Conservation (phyloP, 2,329 filamentous ascomycete species). For the Niveomyces coronatus region DNA sequence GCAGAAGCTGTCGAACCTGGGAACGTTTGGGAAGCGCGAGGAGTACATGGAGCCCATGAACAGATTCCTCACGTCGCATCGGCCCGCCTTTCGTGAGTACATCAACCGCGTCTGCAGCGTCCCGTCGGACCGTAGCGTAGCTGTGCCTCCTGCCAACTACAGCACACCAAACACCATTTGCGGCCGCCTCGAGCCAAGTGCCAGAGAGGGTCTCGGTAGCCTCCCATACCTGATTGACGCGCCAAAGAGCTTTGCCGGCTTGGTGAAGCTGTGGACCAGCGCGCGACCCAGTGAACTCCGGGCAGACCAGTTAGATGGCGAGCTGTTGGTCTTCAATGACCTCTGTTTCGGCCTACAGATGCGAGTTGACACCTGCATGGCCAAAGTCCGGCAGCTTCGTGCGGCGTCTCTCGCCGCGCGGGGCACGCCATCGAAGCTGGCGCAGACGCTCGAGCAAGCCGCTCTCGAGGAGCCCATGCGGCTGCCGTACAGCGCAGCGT, state of each 20-base stretch:
- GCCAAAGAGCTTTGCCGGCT: conserved; percentile 69
- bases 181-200: conserved; percentile 65
- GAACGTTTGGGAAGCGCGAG: conserved; percentile 87
- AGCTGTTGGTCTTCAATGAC: conserved; percentile 42
- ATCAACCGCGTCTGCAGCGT: conserved; percentile 82
- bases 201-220: conserved; percentile 84
- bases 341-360: conserved; percentile 40
- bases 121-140: conserved; percentile 55
- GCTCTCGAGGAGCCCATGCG: conserved; percentile 21
- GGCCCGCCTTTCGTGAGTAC: conserved; percentile 74
- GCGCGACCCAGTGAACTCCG: conserved; percentile 30
- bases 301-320: conserved; percentile 30
- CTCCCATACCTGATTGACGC: conserved; percentile 90
- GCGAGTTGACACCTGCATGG: conserved; percentile 41
- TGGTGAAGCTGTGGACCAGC: conserved; percentile 74
- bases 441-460: conserved; percentile 38
- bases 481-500: conserved; percentile 3
- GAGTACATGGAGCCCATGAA: conserved; percentile 99
- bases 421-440: conserved; percentile 26
- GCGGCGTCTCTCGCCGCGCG: conserved; percentile 23
- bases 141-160: conserved; percentile 70
- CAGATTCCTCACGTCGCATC: conserved; percentile 64
- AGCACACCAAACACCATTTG: conserved; percentile 88
- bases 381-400: conserved; percentile 36
- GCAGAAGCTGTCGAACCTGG: conserved; percentile 83